These are phyloP conservation scores for Cantharellus anzutake DNA, from an alignment of 768 basidiomycete species.

Conservation along the genomic window DNA sequence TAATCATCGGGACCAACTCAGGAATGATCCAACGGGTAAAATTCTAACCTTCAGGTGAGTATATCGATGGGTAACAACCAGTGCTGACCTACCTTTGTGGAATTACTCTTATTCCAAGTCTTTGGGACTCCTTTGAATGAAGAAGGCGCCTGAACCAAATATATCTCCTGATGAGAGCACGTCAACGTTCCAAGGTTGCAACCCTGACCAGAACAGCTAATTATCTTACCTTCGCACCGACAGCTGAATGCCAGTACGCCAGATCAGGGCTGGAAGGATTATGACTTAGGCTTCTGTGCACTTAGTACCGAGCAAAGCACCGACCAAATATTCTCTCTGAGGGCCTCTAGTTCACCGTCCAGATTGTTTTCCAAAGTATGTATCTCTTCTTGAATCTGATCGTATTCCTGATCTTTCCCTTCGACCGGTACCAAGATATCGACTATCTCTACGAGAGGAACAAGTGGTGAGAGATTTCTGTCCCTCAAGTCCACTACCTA, in stretches of 20 bases:
- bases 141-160: conserved; percentile 57
- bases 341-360: conserved; percentile 41
- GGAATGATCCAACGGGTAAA: conserved; percentile 62
- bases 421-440: conserved; percentile 59
- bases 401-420: conserved; percentile 79
- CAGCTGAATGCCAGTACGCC: conserved; percentile 56
- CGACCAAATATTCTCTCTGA: conserved; percentile 52
- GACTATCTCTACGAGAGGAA: conserved; percentile 20
- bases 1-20: conserved; percentile 47
- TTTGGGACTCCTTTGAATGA: conserved; percentile 47
- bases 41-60: conserved; percentile 25
- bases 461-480: not conserved
- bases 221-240: conserved; percentile 52
- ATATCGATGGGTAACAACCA: not conserved
- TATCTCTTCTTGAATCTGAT: conserved; percentile 57
- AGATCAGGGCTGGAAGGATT: conserved; percentile 25
- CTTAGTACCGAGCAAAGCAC: conserved; percentile 1
- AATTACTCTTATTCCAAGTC: conserved; percentile 62
- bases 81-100: conserved; percentile 46
- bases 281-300: not conserved
- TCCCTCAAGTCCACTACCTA: not conserved
- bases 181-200: not conserved
- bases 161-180: conserved; percentile 49
- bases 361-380: conserved; percentile 47
- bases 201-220: not conserved